phyloP scores from a whole-genome alignment of 148 eudicot genomes.

The Diospyros lotus region DNA sequence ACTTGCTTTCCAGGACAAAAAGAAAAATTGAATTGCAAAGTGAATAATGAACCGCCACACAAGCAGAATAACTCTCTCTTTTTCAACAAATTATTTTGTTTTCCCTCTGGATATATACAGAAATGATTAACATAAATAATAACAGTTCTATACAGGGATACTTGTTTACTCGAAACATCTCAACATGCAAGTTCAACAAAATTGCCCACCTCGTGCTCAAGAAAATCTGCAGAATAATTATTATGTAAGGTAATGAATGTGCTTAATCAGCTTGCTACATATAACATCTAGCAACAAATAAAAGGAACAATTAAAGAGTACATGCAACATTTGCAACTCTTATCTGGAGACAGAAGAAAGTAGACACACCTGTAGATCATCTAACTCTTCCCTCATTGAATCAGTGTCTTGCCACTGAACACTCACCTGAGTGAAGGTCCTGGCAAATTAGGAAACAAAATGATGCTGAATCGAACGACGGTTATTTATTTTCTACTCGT shows the following conservation, averaged over 20 bases:
- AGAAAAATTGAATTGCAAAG: not conserved
- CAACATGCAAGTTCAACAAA: constrained; percentile 93
- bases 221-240: constrained; percentile 66
- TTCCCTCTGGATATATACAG: not conserved
- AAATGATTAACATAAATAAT: constrained; percentile 3
- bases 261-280: constrained; percentile 6
- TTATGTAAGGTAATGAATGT: constrained; percentile 9
- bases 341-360: constrained; percentile 3
- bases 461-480: not conserved
- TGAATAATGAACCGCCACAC: not conserved
- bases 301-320: constrained; percentile 3
- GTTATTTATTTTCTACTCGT: not conserved
- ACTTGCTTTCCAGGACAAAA: not conserved
- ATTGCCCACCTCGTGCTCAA: constrained; percentile 99
- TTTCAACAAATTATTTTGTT: not conserved
- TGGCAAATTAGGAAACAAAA: constrained; percentile 22
- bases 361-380: constrained; percentile 76
- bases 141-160: constrained; percentile 30
- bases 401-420: constrained; percentile 99
- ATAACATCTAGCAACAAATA: not conserved
- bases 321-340: not conserved
- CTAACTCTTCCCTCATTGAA: constrained; percentile 96
- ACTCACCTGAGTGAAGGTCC: constrained; percentile 99
- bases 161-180: constrained; percentile 99
- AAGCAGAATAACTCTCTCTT: not conserved